A percentile compares a stretch with the other conserved stretches of the same genome.
Evolutionary conservation across 345 rosid genomes (phyloP).

Genomic region (Kandelia obovata): DNA sequence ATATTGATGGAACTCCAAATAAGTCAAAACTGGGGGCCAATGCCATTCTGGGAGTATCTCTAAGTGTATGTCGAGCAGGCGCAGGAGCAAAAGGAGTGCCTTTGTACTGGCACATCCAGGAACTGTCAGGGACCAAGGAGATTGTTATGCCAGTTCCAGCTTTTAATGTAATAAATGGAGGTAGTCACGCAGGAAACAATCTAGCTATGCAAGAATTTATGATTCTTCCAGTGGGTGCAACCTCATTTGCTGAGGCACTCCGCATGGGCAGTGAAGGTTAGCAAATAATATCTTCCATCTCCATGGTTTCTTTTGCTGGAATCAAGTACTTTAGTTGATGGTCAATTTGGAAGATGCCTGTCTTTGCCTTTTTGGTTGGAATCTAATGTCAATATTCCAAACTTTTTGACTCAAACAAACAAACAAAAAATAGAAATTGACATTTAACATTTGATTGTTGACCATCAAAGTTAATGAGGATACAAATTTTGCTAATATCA

Average conservation of each 20-base stretch:
- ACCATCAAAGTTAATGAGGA: too few species aligned
- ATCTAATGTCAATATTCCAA: background rate
- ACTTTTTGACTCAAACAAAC: background rate
- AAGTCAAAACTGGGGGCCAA: slow-evolving; percentile 90
- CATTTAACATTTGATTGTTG: too few species aligned
- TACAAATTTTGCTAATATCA: too few species aligned
- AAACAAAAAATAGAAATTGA: too few species aligned
- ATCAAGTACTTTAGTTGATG: background rate
- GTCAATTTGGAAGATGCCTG: background rate
- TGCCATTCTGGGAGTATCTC: slow-evolving; percentile 90
- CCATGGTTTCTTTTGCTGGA: background rate
- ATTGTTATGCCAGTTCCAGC: slow-evolving; percentile 99
- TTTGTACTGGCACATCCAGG: slow-evolving; percentile 89
- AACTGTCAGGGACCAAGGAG: slow-evolving; percentile 78
- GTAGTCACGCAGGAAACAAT: slow-evolving; percentile 96
- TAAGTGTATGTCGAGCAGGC: slow-evolving; percentile 91
- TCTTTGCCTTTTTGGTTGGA: background rate
- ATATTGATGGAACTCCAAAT: slow-evolving; percentile 83
- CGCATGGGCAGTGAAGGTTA: slow-evolving; percentile 97
- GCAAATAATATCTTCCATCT: slow-evolving; percentile 14
- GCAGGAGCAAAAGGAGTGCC: slow-evolving; percentile 94
- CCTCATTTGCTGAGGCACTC: slow-evolving; percentile 81
- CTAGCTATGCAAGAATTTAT: slow-evolving; percentile 99
- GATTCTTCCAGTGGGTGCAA: slow-evolving; percentile 91
- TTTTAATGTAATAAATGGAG: slow-evolving; percentile 92